These are phyloP conservation scores for Aureoboletus auriporus DNA, from an alignment of 768 basidiomycete genomes.

Conservation along the genomic window DNA sequence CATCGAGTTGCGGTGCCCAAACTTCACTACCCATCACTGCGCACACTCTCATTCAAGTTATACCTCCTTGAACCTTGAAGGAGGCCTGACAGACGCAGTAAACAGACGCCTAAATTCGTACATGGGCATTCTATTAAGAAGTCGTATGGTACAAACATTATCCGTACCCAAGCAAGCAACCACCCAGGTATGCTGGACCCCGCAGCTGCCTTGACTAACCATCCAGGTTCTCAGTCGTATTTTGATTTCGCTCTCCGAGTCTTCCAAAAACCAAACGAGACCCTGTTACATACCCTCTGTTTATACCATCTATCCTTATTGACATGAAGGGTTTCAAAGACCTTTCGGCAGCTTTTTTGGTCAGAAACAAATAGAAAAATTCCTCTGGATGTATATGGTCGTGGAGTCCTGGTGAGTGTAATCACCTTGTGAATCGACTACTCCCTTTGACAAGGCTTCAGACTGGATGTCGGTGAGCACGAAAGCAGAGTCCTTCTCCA, in stretches of 20 bases:
- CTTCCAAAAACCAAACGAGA: conserved; percentile 46
- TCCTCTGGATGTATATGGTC: conserved; percentile 67
- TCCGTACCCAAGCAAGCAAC: conserved; percentile 44
- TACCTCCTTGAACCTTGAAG: too few relatives aligned
- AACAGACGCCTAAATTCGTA: too few relatives aligned
- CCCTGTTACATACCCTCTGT: conserved; percentile 76
- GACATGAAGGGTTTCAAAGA: background rate
- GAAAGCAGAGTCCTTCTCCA: conserved; percentile 53
- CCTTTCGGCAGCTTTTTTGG: conserved; percentile 51
- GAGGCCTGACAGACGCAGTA: too few relatives aligned
- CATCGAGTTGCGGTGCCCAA: too few relatives aligned
- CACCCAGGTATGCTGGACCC: conserved; percentile 38
- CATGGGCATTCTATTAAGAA: conserved; percentile 45
- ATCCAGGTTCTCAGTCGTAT: conserved; percentile 67
- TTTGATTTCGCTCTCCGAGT: conserved; percentile 41
- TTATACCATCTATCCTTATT: conserved; percentile 20
- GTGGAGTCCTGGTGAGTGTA: conserved; percentile 58
- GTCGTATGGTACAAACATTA: conserved; percentile 56
- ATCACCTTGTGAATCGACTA: conserved; percentile 51
- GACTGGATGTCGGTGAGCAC: conserved; percentile 68
- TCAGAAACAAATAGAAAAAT: conserved; percentile 66
- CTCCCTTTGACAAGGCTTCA: conserved; percentile 40
- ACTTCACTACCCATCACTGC: too few relatives aligned
- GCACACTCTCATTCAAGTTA: too few relatives aligned
- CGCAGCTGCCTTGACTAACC: conserved; percentile 48